Conservation (phyloP, 2,329 filamentous ascomycete species). For the Diaporthe citriasiana region DNA sequence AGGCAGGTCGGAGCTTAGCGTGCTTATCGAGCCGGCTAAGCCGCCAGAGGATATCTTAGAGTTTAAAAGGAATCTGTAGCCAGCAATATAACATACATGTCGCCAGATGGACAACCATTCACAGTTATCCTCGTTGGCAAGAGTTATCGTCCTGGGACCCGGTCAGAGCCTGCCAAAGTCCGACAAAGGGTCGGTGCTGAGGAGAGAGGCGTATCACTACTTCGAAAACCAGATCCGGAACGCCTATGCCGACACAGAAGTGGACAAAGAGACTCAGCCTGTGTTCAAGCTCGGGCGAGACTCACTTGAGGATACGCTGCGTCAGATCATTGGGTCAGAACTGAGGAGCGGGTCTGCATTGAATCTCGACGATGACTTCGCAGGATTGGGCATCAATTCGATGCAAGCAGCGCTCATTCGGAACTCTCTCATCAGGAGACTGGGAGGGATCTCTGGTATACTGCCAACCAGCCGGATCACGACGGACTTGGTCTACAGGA, state of each 20-base stretch:
- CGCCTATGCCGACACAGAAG: background rate
- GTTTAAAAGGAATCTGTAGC: background rate
- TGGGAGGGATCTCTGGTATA: too few species aligned
- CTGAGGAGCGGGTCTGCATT: too few species aligned
- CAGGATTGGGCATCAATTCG: conserved; percentile 5
- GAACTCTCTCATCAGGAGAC: too few species aligned
- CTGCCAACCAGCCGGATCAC: background rate
- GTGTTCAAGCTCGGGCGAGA: too few species aligned
- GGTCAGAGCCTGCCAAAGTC: background rate
- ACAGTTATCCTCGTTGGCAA: background rate
- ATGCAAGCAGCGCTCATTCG: background rate
- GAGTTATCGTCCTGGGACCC: background rate
- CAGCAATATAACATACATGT: background rate
- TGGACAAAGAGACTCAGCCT: too few species aligned
- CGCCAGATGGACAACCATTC: conserved; percentile 15
- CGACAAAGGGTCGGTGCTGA: conserved; percentile 13
- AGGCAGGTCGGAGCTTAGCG: background rate
- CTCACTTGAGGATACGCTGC: background rate
- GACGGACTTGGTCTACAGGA: background rate
- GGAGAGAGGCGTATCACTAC: background rate
- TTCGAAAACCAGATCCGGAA: background rate
- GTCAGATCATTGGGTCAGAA: background rate
- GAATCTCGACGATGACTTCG: background rate
- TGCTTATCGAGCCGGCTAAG: background rate
- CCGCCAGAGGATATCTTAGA: background rate